A percentile compares a stretch with the other conserved stretches of the same genome.
Evolutionary conservation across 177 flowering plant genomes (phyloP).

Genomic region (Vitis hybrid): DNA sequence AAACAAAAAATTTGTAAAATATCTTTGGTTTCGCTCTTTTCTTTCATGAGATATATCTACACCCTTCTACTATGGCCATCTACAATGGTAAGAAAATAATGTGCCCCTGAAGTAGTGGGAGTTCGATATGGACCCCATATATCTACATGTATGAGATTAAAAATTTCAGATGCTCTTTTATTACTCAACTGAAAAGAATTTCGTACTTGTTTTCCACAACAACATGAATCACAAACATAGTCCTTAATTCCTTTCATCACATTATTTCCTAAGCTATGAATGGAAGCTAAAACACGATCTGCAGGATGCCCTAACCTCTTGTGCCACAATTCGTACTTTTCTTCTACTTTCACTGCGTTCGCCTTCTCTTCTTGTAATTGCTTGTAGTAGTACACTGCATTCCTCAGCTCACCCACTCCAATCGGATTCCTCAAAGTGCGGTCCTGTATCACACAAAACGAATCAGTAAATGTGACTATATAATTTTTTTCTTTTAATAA

Average conservation of each 20-base stretch:
- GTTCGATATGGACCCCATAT: not conserved
- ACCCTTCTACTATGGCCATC: not conserved
- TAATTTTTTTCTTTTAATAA: too few relatives aligned
- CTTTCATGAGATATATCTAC: not conserved
- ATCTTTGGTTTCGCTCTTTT: not conserved
- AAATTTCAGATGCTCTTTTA: not conserved
- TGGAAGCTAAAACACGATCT: not conserved
- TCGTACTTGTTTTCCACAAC: not conserved
- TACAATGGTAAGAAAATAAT: not conserved
- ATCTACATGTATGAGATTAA: conserved; percentile 2
- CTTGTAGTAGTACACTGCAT: too few relatives aligned
- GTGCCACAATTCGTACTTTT: too few relatives aligned
- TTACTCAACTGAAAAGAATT: not conserved
- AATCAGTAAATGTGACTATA: too few relatives aligned
- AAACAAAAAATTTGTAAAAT: not conserved
- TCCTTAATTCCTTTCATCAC: not conserved
- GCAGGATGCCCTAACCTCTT: not conserved
- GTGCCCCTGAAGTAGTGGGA: not conserved
- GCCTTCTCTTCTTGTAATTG: too few relatives aligned
- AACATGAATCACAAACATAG: not conserved
- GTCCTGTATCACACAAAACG: too few relatives aligned
- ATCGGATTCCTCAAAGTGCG: too few relatives aligned
- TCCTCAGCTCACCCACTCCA: too few relatives aligned
- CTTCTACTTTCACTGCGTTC: too few relatives aligned
- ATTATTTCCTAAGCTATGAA: not conserved